A percentile compares a stretch with the other conserved stretches of the same genome.
These are phyloP conservation scores for Arthroderma sp. DNA, from an alignment of 2,329 filamentous ascomycete species.

Conservation along the genomic window DNA sequence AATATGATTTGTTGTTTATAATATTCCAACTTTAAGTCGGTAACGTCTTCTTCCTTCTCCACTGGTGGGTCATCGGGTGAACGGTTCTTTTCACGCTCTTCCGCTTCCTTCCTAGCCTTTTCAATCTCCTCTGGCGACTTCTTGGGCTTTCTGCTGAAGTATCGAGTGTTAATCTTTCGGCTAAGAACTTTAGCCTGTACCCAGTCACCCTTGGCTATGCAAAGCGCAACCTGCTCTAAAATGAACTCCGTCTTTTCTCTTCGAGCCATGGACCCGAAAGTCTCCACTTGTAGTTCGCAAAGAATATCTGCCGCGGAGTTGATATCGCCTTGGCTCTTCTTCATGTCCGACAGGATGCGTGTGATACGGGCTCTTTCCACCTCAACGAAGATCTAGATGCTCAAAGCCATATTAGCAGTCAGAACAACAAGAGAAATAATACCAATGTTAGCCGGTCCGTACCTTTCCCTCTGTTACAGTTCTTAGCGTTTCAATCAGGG, in stretches of 20 bases:
- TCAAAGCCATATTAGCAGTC: background rate
- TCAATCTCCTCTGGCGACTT: conserved; percentile 80
- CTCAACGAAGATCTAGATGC: conserved; percentile 78
- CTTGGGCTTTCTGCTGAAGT: conserved; percentile 79
- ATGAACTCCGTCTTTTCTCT: conserved; percentile 99
- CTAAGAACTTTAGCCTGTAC: conserved; percentile 86
- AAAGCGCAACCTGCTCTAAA: conserved; percentile 81
- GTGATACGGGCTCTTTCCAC: conserved; percentile 94
- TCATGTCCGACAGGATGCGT: conserved; percentile 90
- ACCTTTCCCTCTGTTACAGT: conserved; percentile 97
- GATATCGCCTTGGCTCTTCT: conserved; percentile 87
- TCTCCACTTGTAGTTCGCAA: conserved; percentile 96
- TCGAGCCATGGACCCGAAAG: conserved; percentile 93
- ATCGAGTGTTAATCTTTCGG: conserved; percentile 92
- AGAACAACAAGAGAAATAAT: background rate
- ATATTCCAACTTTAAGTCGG: conserved; percentile 86
- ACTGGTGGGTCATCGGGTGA: conserved; percentile 64
- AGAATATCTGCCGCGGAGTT: conserved; percentile 83
- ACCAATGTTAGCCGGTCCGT: background rate
- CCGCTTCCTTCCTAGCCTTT: conserved; percentile 77
- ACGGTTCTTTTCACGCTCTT: conserved; percentile 60
- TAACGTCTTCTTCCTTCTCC: conserved; percentile 75
- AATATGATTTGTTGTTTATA: conserved; percentile 96
- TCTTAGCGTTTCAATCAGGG: conserved; percentile 84
- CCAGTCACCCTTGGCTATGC: conserved; percentile 93